Evolutionary conservation across 768 basidiomycete genomes (phyloP), one percentile per base, ranked within the genome.

Genomic region (Tylopilus rubrobrunneus): DNA sequence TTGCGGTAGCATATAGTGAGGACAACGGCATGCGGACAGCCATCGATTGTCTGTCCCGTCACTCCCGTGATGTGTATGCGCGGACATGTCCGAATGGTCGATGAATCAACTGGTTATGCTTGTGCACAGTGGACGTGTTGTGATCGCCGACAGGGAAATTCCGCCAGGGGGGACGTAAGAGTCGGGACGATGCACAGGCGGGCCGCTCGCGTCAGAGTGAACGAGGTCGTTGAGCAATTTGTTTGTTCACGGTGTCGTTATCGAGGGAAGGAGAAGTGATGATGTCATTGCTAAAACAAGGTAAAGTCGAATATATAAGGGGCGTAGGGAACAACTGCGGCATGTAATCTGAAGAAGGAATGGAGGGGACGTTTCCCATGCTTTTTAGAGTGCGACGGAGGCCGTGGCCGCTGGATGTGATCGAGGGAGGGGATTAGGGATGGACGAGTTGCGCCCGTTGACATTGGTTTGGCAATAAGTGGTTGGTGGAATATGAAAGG

Each of bases 131-230:
- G 40, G 36, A 56, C 51, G 48, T 59, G 60, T 59, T 52, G 49
- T 64, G 62, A 64, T 65, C 63, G 47, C 54, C 53, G 59, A 47
- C 51, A 55, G 50, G 39, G 56, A 25, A 45, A 15, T 41, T 49
- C 28, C n/a, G 29, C 29, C 50, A 28, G 12, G 49, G 54, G 47
- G 52, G 44, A 61, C 39, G 62, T 49, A 55, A 61, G 53, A 43
- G 41, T 52, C 34, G 50, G 43, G 41, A 49, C 36, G 34, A 33
- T 29, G 9, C n/a, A 28, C 28, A 53, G 39, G 51, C 53, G 52
- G 48, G 54, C 33, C 40, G 31, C 12, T 49, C 21, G 52, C 49
- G 40, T 53, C 40, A 36, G 40, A 45, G 37, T 45, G 36, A 29
- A 53, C 47, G 53, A 25, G 0, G 19, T 44, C n/a, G 40, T 23